phyloP scores from a whole-genome alignment of 371 early-diverging fungal species.

The Homolaphlyctis polyrhiza region DNA sequence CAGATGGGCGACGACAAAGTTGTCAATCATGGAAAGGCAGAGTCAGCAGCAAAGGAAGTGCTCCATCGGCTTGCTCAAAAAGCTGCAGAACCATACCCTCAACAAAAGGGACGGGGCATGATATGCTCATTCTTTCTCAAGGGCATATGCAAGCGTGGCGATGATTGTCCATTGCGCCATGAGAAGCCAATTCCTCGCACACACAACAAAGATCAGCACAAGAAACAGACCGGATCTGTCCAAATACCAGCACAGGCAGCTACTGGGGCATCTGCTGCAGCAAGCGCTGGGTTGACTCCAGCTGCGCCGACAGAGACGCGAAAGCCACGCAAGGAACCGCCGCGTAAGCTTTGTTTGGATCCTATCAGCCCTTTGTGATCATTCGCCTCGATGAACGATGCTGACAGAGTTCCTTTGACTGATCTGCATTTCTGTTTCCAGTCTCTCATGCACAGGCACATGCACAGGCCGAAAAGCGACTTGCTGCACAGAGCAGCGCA shows the following conservation, averaged over 20 bases:
- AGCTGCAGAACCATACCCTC: conserved; percentile 71
- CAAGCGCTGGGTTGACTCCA: conserved; percentile 67
- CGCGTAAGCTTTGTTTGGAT: not conserved
- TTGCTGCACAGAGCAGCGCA: not conserved
- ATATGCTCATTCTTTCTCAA: conserved; percentile 94
- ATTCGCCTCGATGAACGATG: not conserved
- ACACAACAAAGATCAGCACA: not conserved
- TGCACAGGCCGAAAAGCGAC: not conserved
- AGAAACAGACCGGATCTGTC: not conserved
- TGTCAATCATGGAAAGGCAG: conserved; percentile 68
- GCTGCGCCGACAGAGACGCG: conserved; percentile 35
- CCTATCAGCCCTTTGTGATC: not conserved
- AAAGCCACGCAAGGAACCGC: not conserved
- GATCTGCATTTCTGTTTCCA: conserved; percentile 65
- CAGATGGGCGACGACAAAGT: conserved; percentile 45
- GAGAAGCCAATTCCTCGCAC: not conserved
- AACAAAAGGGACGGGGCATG: conserved; percentile 64
- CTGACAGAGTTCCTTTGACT: conserved; percentile 89
- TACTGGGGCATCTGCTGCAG: not conserved
- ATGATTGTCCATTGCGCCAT: conserved; percentile 79
- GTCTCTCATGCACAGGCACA: conserved; percentile 15
- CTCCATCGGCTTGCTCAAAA: conserved; percentile 65
- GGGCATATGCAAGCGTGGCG: conserved; percentile 89
- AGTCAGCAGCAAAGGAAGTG: conserved; percentile 74
- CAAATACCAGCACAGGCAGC: not conserved